A percentile compares a stretch with the other conserved stretches of the same genome.
Conservation (phyloP, 2,329 filamentous ascomycete species). For the Phoma herbarum region DNA sequence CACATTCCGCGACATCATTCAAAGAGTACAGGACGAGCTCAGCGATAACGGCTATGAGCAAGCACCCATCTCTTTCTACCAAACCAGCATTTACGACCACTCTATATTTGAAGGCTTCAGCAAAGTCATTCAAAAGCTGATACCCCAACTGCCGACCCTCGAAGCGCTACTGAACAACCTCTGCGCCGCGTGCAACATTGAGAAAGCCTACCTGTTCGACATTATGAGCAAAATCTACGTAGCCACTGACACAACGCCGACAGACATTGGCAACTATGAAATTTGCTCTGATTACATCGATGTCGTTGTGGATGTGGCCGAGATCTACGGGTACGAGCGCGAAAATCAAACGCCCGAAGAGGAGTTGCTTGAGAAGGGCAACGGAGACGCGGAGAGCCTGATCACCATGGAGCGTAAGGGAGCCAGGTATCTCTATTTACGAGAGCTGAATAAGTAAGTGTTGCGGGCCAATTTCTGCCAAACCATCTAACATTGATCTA, state of each 20-base stretch:
- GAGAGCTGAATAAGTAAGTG: constrained; percentile 72
- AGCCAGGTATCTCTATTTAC: constrained; percentile 68
- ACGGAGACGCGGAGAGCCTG: constrained; percentile 67
- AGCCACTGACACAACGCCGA: constrained; percentile 90
- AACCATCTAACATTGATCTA: constrained; percentile 39
- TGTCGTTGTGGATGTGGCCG: constrained; percentile 95
- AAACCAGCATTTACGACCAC: constrained; percentile 98
- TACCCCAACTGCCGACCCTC: constrained; percentile 89
- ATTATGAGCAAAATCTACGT: constrained; percentile 99
- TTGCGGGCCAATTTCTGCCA: background rate
- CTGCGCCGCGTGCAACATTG: constrained; percentile 91
- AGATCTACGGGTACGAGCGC: constrained; percentile 85
- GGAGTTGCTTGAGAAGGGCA: constrained; percentile 53
- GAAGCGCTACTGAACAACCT: constrained; percentile 94
- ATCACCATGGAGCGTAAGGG: constrained; percentile 68
- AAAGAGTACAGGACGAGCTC: constrained; percentile 94
- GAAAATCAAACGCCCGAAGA: constrained; percentile 29
- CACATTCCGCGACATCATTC: constrained; percentile 94
- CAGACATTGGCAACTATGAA: constrained; percentile 95
- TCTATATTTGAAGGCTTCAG: constrained; percentile 98
- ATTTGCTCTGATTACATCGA: constrained; percentile 99
- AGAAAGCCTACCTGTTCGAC: constrained; percentile 98
- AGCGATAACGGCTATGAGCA: constrained; percentile 94
- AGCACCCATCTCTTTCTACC: constrained; percentile 90
- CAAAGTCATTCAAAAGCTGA: constrained; percentile 97